Base-by-base conservation (phyloP, 2,329 filamentous ascomycete species). In the Cryphonectria radicalis region DNA sequence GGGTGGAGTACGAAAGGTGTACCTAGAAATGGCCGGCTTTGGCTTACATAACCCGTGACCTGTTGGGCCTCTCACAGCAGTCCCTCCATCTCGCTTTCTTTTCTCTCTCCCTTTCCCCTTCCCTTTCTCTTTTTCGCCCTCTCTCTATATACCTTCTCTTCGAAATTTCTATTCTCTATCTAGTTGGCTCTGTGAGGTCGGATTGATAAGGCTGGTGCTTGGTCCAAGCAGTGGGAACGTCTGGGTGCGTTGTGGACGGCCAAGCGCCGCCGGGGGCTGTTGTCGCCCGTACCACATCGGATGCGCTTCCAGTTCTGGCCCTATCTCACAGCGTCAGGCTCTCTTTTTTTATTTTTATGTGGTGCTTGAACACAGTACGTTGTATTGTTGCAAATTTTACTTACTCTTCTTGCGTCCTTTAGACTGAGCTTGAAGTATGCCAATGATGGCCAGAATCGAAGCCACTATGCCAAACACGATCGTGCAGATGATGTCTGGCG, bases 401-500 rank as follows among this genome's bases (percentile, higher is more conserved):
- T 63, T 11, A 63, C 60, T 22, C 19, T 22, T 22, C 6, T 14
- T 32, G 10, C 11, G 62, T n/a, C 1, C 17, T 46, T 19, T 46
- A 4, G 0, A 8, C 8, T 46, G 62, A 46, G 40, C 40, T 28
- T 64, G 62, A 11, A 64, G 1, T 22, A 64, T 22, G 2, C 62
- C 62, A 22, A 32, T 10, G 14, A 46, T 8, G 2, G 62, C 13
- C 7, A 64, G 62, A 14, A 64, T 42, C 2, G 62, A 64, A 14
- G 13, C 62, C 2, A 64, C 25, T 1, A 64, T 19, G 14, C 37
- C 62, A 46, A 64, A 64, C 17, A 46, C 62, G 3, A 64, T 46
- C 37, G 62, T 28, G 40, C 62, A 64, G 13, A 46, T 40, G 11
- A 46, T 46, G 22, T 64, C 62, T n/a, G 62, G 62, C 22, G 62